Percentiles rank a stretch among this genome's conserved stretches.
Conservation (phyloP, 1,139 yeast species). For the Pneumocystis oryctolagi region DNA sequence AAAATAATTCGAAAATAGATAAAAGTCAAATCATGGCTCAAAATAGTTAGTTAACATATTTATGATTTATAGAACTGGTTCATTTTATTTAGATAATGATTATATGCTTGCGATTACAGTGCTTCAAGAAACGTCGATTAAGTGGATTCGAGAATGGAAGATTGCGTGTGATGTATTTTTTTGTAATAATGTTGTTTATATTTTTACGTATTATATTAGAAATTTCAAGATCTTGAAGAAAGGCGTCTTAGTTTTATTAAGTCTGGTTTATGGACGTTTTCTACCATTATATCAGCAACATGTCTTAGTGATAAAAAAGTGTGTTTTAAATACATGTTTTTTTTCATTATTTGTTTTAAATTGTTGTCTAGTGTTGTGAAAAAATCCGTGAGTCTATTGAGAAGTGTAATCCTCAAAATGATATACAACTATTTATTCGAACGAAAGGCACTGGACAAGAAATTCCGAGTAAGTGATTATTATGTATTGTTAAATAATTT, state of each 20-base stretch:
- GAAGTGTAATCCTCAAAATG: conserved; percentile 47
- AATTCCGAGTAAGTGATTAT: conserved; percentile 42
- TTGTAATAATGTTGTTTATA: neutral
- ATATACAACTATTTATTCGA: conserved; percentile 42
- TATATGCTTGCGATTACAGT: conserved; percentile 46
- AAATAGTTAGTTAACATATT: neutral
- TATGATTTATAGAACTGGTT: neutral
- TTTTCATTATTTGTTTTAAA: neutral
- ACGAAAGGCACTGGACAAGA: conserved; percentile 53
- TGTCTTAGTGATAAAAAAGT: conserved; percentile 64
- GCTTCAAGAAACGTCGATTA: conserved; percentile 51
- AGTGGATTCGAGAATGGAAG: conserved; percentile 73
- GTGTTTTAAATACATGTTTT: conserved; percentile 15
- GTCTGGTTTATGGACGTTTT: conserved; percentile 66
- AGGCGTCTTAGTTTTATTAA: conserved; percentile 65
- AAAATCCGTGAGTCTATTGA: conserved; percentile 54
- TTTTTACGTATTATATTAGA: conserved; percentile 17
- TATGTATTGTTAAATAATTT: conserved; percentile 32
- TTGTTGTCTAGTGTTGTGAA: conserved; percentile 37
- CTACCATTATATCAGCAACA: conserved; percentile 59
- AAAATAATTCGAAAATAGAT: conserved; percentile 45
- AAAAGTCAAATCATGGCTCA: conserved; percentile 37
- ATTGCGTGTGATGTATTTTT: conserved; percentile 34
- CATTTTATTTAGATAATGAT: conserved; percentile 34
- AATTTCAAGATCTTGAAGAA: conserved; percentile 60